Conservation (phyloP, 345 rosid genomes). For the Pistacia vera region DNA sequence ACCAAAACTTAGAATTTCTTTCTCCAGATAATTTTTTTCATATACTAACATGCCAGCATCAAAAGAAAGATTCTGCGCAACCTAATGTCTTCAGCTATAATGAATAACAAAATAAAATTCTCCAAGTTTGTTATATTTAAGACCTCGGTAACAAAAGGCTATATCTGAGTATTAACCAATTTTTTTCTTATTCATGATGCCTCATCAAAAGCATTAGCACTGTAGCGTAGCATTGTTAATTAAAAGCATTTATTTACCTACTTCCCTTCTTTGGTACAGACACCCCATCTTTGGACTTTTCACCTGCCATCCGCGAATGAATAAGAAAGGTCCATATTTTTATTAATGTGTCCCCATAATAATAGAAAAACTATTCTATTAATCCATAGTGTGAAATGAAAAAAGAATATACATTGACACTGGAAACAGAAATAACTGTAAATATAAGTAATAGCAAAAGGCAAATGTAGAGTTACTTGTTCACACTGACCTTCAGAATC, state of each 20-base stretch:
- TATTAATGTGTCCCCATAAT: slow-evolving; percentile 71
- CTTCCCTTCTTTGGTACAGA: slow-evolving; percentile 99
- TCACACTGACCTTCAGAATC: slow-evolving; percentile 80
- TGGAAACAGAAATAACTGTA: slow-evolving; percentile 1
- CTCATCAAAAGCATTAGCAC: slow-evolving; percentile 42
- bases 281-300: slow-evolving; percentile 99
- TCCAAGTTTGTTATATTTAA: slow-evolving; percentile 13
- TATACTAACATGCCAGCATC: background rate
- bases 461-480: background rate
- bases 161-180: slow-evolving; percentile 22
- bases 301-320: slow-evolving; percentile 99
- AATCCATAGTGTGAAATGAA: slow-evolving; percentile 49
- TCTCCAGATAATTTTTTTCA: background rate
- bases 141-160: slow-evolving; percentile 31
- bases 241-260: slow-evolving; percentile 95
- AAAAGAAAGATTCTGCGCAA: slow-evolving; percentile 9
- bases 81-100: slow-evolving; percentile 16
- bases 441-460: slow-evolving; percentile 8
- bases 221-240: slow-evolving; percentile 51
- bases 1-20: background rate
- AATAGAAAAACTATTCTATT: slow-evolving; percentile 51
- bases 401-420: slow-evolving; percentile 13
- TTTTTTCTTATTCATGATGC: slow-evolving; percentile 39
- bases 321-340: slow-evolving; percentile 92
- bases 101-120: slow-evolving; percentile 15